Evolutionary conservation across 495 filamentous ascomycete species (phyloP).

Genomic region (Xylaria longipes): DNA sequence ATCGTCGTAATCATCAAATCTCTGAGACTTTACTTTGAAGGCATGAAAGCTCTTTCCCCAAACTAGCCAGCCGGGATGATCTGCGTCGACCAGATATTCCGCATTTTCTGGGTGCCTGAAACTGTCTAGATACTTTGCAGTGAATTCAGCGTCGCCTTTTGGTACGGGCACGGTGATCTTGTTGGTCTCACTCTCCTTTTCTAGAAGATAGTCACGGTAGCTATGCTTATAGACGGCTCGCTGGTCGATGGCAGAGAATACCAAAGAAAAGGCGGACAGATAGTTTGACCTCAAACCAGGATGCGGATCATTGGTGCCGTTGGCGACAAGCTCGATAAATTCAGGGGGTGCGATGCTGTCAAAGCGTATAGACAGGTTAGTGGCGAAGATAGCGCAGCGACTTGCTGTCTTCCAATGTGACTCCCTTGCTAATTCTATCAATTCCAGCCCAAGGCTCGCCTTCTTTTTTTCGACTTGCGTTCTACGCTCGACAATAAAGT

Average conservation of each 20-base stretch:
- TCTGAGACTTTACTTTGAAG: slow-evolving; percentile 69
- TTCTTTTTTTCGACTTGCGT: slow-evolving; percentile 82
- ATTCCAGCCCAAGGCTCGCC: slow-evolving; percentile 75
- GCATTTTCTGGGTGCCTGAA: slow-evolving; percentile 78
- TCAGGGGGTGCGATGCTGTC: slow-evolving; percentile 81
- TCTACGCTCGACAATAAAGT: slow-evolving; percentile 75
- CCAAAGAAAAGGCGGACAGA: slow-evolving; percentile 74
- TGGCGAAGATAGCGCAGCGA: slow-evolving; percentile 83
- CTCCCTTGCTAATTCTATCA: slow-evolving; percentile 75
- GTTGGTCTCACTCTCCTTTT: slow-evolving; percentile 74
- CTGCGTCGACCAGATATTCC: slow-evolving; percentile 87
- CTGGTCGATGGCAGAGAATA: slow-evolving; percentile 84
- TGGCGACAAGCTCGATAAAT: slow-evolving; percentile 82
- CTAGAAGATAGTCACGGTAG: slow-evolving; percentile 82
- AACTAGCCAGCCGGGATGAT: slow-evolving; percentile 96
- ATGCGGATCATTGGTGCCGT: slow-evolving; percentile 87
- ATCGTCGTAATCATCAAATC: slow-evolving; percentile 81
- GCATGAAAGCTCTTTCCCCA: slow-evolving; percentile 88
- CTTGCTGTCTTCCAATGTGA: slow-evolving; percentile 97
- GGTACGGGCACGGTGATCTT: slow-evolving; percentile 76
- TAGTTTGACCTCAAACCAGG: slow-evolving; percentile 85
- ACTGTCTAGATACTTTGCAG: slow-evolving; percentile 72
- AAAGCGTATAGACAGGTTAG: slow-evolving; percentile 87
- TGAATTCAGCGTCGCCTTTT: slow-evolving; percentile 76
- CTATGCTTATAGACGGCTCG: slow-evolving; percentile 85